Percentiles rank a stretch among this genome's conserved stretches.
These are phyloP conservation scores for Mycena amicta DNA, from an alignment of 768 basidiomycete species.

Conservation along the genomic window DNA sequence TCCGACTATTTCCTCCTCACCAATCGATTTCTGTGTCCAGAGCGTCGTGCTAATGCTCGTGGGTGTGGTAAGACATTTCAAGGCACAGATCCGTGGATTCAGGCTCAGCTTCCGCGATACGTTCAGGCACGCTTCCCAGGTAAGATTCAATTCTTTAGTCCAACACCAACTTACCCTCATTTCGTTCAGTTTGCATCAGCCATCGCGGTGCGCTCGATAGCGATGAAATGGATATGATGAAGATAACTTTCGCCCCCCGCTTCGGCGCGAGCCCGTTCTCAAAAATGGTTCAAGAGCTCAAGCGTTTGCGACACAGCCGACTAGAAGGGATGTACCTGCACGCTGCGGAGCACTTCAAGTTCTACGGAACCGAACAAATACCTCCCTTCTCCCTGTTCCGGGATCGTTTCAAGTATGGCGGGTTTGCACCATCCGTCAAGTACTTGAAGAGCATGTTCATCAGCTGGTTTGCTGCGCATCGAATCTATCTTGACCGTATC, in stretches of 20 bases:
- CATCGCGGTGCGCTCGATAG: neutral
- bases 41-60: neutral
- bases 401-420: conserved; percentile 5
- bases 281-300: neutral
- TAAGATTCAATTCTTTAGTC: neutral
- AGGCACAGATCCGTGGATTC: conserved; percentile 1
- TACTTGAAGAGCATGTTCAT: conserved; percentile 14
- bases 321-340: neutral
- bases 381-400: conserved; percentile 8
- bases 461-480: conserved; percentile 3
- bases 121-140: neutral
- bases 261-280: neutral
- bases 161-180: neutral
- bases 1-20: neutral
- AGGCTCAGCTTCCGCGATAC: neutral
- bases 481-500: conserved; percentile 8
- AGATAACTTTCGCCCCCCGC: neutral
- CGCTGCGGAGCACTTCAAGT: neutral
- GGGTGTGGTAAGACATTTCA: neutral
- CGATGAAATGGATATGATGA: neutral
- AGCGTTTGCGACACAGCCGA: neutral
- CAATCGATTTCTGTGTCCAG: neutral
- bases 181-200: neutral
- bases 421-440: conserved; percentile 6
- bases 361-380: neutral